phyloP scores from a whole-genome alignment of 202 grass and related monocot species.

The Musa balbisiana region DNA sequence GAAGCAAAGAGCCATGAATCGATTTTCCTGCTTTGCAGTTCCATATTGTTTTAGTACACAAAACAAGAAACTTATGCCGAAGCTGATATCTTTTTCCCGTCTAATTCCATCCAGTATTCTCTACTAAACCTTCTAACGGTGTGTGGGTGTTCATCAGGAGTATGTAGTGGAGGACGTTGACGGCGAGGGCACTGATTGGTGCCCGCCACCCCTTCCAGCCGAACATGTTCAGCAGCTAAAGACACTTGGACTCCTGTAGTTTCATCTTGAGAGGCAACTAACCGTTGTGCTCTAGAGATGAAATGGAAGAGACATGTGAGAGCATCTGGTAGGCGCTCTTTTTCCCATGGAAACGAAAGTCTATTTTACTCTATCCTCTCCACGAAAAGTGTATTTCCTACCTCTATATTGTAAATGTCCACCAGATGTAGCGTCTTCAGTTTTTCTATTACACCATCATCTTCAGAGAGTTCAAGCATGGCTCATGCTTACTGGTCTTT shows the following conservation, averaged over 20 bases:
- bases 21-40: no score
- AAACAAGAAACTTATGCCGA: no score
- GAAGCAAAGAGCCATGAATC: no score
- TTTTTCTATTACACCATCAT: background rate
- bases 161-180: conserved; percentile 19
- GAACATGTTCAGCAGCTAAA: conserved; percentile 20
- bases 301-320: background rate
- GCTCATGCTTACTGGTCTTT: background rate
- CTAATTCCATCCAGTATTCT: background rate
- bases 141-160: conserved; percentile 10
- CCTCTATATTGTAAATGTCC: background rate
- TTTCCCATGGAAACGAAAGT: background rate
- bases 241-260: conserved; percentile 14
- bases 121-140: background rate
- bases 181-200: conserved; percentile 5
- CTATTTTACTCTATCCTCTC: no score
- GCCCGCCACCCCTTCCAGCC: conserved; percentile 4
- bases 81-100: no score
- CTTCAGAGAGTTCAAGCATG: background rate
- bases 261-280: background rate
- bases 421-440: background rate
- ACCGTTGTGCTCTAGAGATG: background rate
- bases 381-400: background rate
- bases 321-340: background rate
- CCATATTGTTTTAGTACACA: no score